Percentiles rank a stretch among this genome's conserved stretches.
Conservation (phyloP, 2,329 filamentous ascomycete species). For the Claviceps sp. region DNA sequence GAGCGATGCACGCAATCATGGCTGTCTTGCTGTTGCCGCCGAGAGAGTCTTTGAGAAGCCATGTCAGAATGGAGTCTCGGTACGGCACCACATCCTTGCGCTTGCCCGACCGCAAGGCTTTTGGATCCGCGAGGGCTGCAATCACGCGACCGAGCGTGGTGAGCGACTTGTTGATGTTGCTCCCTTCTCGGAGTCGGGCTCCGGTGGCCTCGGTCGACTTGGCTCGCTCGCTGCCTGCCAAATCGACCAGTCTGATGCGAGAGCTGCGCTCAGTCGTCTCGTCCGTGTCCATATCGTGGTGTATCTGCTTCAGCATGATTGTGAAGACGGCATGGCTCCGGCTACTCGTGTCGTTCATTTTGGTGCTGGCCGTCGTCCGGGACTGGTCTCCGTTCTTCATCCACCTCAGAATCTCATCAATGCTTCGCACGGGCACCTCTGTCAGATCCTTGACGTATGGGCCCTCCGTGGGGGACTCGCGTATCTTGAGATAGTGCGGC, state of each 20-base stretch:
- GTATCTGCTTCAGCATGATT: conserved; percentile 94
- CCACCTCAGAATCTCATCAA: conserved; percentile 73
- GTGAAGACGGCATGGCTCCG: conserved; percentile 97
- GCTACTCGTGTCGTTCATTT: conserved; percentile 98
- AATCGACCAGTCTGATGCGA: conserved; percentile 85
- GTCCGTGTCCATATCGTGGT: conserved; percentile 93
- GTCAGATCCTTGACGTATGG: conserved; percentile 96
- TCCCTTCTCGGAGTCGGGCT: conserved; percentile 78
- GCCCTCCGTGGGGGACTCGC: conserved; percentile 86
- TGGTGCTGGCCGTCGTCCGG: conserved; percentile 82
- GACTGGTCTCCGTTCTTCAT: conserved; percentile 86
- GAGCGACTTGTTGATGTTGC: conserved; percentile 98
- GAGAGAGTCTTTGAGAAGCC: conserved; percentile 90
- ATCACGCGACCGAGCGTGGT: conserved; percentile 94
- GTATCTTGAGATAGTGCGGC: conserved; percentile 90
- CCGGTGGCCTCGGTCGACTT: conserved; percentile 94
- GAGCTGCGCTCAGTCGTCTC: conserved; percentile 92
- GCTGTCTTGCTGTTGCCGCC: conserved; percentile 97
- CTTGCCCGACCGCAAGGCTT: conserved; percentile 44
- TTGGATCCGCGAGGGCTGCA: conserved; percentile 67
- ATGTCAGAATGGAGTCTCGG: conserved; percentile 69
- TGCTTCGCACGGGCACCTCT: conserved; percentile 79
- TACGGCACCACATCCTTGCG: conserved; percentile 66
- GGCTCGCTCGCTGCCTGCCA: conserved; percentile 88
- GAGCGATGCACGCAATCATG: conserved; percentile 97